Percentiles rank a stretch among this genome's conserved stretches.
These are phyloP conservation scores for Magnusiomyces starmeri DNA, from an alignment of 1,139 yeast species.

Conservation along the genomic window DNA sequence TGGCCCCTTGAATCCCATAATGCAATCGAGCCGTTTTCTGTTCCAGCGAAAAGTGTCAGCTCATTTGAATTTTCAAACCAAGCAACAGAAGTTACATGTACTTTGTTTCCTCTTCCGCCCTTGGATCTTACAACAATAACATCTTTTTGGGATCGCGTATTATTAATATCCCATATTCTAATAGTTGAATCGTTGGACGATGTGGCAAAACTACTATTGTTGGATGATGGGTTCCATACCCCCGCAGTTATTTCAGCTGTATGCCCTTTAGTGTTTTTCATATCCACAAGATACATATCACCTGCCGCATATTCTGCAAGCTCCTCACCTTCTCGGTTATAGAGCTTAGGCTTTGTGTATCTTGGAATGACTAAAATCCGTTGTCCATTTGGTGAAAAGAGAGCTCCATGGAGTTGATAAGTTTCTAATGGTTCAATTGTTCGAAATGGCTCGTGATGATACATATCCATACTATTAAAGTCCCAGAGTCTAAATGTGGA, in stretches of 20 bases:
- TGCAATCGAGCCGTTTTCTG: conserved; percentile 28
- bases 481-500: conserved; percentile 32
- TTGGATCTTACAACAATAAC: conserved; percentile 29
- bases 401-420: conserved; percentile 25
- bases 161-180: conserved; percentile 33
- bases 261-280: conserved; percentile 37
- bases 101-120: conserved; percentile 22
- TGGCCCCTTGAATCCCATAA: conserved; percentile 32
- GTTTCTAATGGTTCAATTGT: conserved; percentile 30
- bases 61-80: conserved; percentile 20
- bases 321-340: conserved; percentile 26
- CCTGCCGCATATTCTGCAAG: conserved; percentile 31
- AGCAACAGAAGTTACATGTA: conserved; percentile 22
- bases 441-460: conserved; percentile 26
- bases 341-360: conserved; percentile 26
- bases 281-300: conserved; percentile 36
- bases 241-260: conserved; percentile 32
- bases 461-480: conserved; percentile 32
- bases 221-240: conserved; percentile 30
- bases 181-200: conserved; percentile 33
- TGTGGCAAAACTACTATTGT: conserved; percentile 27
- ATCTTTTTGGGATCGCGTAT: conserved; percentile 25
- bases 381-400: conserved; percentile 25
- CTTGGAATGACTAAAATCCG: conserved; percentile 27
- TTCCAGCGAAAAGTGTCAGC: conserved; percentile 22